These are phyloP conservation scores for Clonostachys solani DNA, from an alignment of 2,329 filamentous ascomycete genomes.

Conservation along the genomic window DNA sequence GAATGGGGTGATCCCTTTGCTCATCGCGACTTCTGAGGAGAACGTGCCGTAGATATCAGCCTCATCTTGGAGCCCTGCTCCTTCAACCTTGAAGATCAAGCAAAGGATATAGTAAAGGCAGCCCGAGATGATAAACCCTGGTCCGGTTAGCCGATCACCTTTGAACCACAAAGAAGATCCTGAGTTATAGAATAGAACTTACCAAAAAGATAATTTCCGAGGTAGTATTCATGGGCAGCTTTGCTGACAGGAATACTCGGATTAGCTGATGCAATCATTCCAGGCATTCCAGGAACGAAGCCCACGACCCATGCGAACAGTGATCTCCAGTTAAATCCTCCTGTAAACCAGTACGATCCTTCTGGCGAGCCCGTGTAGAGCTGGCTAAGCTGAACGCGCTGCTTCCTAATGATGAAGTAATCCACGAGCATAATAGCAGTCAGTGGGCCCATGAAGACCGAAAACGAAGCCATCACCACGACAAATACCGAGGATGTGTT, in stretches of 20 bases:
- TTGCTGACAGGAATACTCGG: not conserved
- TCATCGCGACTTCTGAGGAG: too few species aligned
- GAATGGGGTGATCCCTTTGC: too few species aligned
- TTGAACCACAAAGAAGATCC: too few species aligned
- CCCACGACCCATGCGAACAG: slow-evolving; percentile 16
- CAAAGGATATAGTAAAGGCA: too few species aligned
- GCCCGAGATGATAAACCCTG: too few species aligned
- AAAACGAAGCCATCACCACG: slow-evolving; percentile 16
- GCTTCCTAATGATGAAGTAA: slow-evolving; percentile 21
- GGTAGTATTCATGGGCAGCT: slow-evolving; percentile 5
- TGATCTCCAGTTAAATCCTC: slow-evolving; percentile 21
- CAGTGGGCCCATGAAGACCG: slow-evolving; percentile 18
- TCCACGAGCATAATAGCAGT: slow-evolving; percentile 24
- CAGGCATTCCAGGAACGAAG: slow-evolving; percentile 15
- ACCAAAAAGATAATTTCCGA: slow-evolving; percentile 7
- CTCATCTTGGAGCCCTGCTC: too few species aligned
- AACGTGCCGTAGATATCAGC: too few species aligned
- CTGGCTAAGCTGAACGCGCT: slow-evolving; percentile 19
- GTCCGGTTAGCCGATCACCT: too few species aligned
- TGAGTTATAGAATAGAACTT: too few species aligned
- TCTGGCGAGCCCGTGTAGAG: slow-evolving; percentile 17
- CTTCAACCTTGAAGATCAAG: too few species aligned
- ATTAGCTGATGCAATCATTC: slow-evolving; percentile 13
- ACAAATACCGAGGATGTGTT: slow-evolving; percentile 13
- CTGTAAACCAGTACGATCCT: slow-evolving; percentile 23